These are phyloP conservation scores for Sisymbrium altissimum DNA, from an alignment of 345 rosid genomes.

Conservation along the genomic window DNA sequence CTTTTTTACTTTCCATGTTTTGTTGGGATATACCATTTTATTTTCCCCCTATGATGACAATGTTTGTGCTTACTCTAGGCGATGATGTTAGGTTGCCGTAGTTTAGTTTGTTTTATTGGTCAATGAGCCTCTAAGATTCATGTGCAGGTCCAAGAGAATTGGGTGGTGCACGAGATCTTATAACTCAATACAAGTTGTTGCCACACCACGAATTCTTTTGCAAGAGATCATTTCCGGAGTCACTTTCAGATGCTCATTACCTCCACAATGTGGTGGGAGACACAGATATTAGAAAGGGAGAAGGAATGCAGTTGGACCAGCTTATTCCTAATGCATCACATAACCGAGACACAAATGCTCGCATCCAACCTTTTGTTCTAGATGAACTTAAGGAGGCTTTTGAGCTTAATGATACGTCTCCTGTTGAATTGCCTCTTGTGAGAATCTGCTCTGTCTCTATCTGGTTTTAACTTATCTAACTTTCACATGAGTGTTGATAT, in stretches of 20 bases:
- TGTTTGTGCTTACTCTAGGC: background rate
- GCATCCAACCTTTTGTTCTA: conserved; percentile 65
- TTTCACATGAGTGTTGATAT: background rate
- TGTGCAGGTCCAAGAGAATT: conserved; percentile 65
- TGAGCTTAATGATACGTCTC: conserved; percentile 56
- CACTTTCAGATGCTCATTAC: conserved; percentile 70
- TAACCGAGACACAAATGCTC: conserved; percentile 41
- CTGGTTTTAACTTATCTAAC: background rate
- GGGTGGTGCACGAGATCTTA: conserved; percentile 75
- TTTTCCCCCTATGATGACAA: background rate
- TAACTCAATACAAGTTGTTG: conserved; percentile 66
- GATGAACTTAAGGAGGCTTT: conserved; percentile 72
- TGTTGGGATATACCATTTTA: background rate
- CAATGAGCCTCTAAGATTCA: conserved; percentile 9
- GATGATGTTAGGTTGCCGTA: background rate
- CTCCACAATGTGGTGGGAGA: conserved; percentile 78
- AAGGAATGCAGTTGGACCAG: conserved; percentile 83
- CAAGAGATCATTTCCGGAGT: conserved; percentile 75
- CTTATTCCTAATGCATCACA: conserved; percentile 49
- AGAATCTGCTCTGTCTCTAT: conserved; percentile 23
- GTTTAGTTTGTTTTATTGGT: background rate
- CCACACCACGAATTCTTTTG: conserved; percentile 77
- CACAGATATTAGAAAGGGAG: conserved; percentile 75
- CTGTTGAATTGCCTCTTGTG: conserved; percentile 60
- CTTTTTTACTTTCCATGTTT: background rate